Percentiles rank a stretch among this genome's conserved stretches.
These are phyloP conservation scores for Ophiostoma sp. DNA, from an alignment of 2,329 filamentous ascomycete species.

Conservation along the genomic window DNA sequence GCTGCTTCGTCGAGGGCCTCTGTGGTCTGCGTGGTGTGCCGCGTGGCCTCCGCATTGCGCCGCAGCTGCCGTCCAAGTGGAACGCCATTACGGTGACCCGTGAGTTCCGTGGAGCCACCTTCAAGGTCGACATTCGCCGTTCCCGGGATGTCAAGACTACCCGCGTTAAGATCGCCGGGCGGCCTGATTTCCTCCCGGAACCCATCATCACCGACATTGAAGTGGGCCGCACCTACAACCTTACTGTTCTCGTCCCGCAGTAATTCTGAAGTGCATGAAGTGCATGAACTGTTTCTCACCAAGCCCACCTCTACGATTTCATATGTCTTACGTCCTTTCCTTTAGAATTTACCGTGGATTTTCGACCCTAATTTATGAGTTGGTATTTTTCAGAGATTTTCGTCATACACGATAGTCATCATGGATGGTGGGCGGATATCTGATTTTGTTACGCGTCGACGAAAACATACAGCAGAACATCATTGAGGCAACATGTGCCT, in stretches of 20 bases:
- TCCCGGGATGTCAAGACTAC: slow-evolving; percentile 42
- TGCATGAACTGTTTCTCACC: too few species aligned
- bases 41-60: slow-evolving; percentile 48
- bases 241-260: slow-evolving; percentile 40
- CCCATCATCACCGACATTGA: slow-evolving; percentile 45
- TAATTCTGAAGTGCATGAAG: neutral
- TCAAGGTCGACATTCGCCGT: slow-evolving; percentile 48
- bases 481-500: neutral
- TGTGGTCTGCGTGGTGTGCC: slow-evolving; percentile 54
- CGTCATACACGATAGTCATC: neutral
- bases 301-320: neutral
- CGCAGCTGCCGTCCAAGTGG: slow-evolving; percentile 55
- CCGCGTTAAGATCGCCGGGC: slow-evolving; percentile 44
- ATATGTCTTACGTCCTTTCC: neutral
- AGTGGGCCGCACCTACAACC: slow-evolving; percentile 46
- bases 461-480: neutral
- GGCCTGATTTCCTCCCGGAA: slow-evolving; percentile 42
- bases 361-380: neutral
- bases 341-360: neutral
- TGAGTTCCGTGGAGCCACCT: slow-evolving; percentile 52
- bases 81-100: slow-evolving; percentile 48
- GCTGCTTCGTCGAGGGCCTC: slow-evolving; percentile 56
- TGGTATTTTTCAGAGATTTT: too few species aligned
- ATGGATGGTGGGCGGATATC: neutral
- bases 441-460: neutral